These are phyloP conservation scores for Wickerhamomyces sp. DNA, from an alignment of 1,139 yeast genomes.

Conservation along the genomic window DNA sequence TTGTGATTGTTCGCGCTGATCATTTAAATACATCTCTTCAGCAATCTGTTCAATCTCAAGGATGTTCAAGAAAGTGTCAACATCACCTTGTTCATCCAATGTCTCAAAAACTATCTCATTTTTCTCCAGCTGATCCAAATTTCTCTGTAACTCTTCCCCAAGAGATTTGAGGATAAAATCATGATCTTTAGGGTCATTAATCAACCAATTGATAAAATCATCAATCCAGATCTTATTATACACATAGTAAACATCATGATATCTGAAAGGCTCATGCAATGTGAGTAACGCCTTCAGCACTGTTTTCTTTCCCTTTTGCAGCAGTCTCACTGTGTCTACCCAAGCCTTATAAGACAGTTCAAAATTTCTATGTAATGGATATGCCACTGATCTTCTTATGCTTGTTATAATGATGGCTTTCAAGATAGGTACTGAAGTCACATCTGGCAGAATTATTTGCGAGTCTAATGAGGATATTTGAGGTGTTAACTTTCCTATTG, in stretches of 20 bases:
- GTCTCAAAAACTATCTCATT: constrained; percentile 36
- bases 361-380: constrained; percentile 76
- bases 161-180: constrained; percentile 51
- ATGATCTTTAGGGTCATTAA: constrained; percentile 47
- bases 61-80: constrained; percentile 32
- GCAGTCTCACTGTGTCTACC: constrained; percentile 65
- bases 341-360: constrained; percentile 57
- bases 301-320: constrained; percentile 66
- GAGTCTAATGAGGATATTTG: constrained; percentile 71
- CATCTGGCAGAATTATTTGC: constrained; percentile 39
- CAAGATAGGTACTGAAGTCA: constrained; percentile 31
- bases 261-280: constrained; percentile 70
- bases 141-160: constrained; percentile 58
- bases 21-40: constrained; percentile 37
- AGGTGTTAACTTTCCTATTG: constrained; percentile 80
- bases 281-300: constrained; percentile 57
- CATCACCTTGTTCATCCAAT: constrained; percentile 26
- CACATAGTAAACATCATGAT: constrained; percentile 82
- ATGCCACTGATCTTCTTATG: constrained; percentile 68
- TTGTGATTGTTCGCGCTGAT: background rate
- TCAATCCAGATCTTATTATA: constrained; percentile 78
- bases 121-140: constrained; percentile 22
- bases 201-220: constrained; percentile 78
- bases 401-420: constrained; percentile 54
- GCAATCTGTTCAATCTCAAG: constrained; percentile 54